These are phyloP conservation scores for Wickerhamiella shivajii DNA, from an alignment of 805 yeast genomes.

Conservation along the genomic window DNA sequence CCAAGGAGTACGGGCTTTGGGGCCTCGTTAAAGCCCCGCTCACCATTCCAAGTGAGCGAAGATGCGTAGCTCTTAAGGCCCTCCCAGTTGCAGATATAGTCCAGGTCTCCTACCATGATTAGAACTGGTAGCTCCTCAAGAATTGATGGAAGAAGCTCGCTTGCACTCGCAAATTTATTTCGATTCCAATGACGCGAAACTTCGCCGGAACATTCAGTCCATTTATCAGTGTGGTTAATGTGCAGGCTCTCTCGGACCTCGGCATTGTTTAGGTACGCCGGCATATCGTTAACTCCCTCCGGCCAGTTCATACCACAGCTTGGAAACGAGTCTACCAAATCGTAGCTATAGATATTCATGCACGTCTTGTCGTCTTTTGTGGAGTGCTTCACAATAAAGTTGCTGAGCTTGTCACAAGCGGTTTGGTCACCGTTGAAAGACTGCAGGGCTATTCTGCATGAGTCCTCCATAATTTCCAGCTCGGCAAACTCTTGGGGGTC, in stretches of 20 bases:
- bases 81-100: slow-evolving; percentile 69
- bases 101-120: slow-evolving; percentile 77
- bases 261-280: slow-evolving; percentile 34
- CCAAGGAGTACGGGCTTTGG: slow-evolving; percentile 22
- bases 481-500: slow-evolving; percentile 18
- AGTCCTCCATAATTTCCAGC: slow-evolving; percentile 16
- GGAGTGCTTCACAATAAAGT: slow-evolving; percentile 18
- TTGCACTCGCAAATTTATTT: slow-evolving; percentile 35
- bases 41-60: slow-evolving; percentile 51
- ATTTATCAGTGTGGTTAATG: slow-evolving; percentile 24
- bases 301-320: slow-evolving; percentile 95
- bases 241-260: slow-evolving; percentile 40
- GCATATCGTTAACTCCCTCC: slow-evolving; percentile 35
- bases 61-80: slow-evolving; percentile 60
- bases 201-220: slow-evolving; percentile 65
- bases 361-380: slow-evolving; percentile 34
- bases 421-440: slow-evolving; percentile 15
- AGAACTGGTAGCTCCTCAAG: slow-evolving; percentile 45
- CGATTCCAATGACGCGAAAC: slow-evolving; percentile 44
- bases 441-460: slow-evolving; percentile 21
- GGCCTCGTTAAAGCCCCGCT: slow-evolving; percentile 21
- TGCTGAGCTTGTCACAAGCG: slow-evolving; percentile 31
- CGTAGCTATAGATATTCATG: slow-evolving; percentile 69
- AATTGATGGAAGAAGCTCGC: slow-evolving; percentile 51
- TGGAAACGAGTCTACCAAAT: slow-evolving; percentile 59